These are phyloP conservation scores for Volutella citrinella DNA, from an alignment of 2,329 filamentous ascomycete genomes.

Conservation along the genomic window DNA sequence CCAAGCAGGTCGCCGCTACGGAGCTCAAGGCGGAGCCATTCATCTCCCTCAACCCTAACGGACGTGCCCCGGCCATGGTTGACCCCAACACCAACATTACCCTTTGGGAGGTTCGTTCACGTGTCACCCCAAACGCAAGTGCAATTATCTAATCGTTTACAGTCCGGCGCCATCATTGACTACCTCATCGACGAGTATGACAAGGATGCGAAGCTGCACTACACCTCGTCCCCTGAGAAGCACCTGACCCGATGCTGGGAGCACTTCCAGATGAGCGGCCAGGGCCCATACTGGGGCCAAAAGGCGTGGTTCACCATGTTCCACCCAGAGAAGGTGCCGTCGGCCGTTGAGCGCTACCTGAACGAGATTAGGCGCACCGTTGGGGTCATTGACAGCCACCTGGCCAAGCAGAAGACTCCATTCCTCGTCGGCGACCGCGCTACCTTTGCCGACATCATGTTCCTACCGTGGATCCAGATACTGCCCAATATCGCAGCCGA, in stretches of 20 bases:
- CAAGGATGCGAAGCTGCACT: constrained; percentile 8
- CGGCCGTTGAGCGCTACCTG: constrained; percentile 43
- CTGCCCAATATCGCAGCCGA: background rate
- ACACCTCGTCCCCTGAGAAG: background rate
- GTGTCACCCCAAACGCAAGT: too few relatives aligned
- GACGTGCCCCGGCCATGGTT: constrained; percentile 26
- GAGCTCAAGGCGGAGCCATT: constrained; percentile 24
- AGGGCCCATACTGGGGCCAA: constrained; percentile 46
- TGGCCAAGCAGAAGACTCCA: constrained; percentile 25
- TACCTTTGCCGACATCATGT: constrained; percentile 38
- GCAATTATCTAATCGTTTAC: too few relatives aligned
- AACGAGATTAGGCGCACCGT: constrained; percentile 45
- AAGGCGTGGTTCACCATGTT: constrained; percentile 33
- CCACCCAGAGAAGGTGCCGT: constrained; percentile 37
- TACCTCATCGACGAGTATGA: constrained; percentile 20
- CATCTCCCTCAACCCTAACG: constrained; percentile 29
- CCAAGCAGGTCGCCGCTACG: constrained; percentile 16
- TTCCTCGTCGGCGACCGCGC: constrained; percentile 42
- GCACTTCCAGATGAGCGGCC: constrained; percentile 28
- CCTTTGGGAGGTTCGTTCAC: constrained; percentile 28
- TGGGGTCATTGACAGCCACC: constrained; percentile 40
- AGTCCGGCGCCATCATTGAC: constrained; percentile 17
- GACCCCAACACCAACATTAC: constrained; percentile 31
- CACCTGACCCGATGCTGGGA: background rate
- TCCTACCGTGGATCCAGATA: constrained; percentile 24